Percentiles rank a stretch among this genome's conserved stretches.
Conservation (phyloP, 352 stramenopile species). For the Globisporangium parvum region DNA sequence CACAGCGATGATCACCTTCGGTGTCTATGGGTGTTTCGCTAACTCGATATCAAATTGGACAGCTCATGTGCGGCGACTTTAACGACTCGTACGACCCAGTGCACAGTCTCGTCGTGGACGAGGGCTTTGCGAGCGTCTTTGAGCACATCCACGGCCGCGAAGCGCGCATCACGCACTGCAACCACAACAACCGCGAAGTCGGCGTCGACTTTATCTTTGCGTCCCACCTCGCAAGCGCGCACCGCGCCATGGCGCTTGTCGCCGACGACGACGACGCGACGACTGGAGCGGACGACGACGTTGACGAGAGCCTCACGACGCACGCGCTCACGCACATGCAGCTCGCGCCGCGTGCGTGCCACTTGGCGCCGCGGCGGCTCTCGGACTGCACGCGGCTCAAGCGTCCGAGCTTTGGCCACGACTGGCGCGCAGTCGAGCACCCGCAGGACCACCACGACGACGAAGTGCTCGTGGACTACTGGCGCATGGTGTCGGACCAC, state of each 20-base stretch:
- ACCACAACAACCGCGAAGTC: slow-evolving; percentile 87
- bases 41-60: not conserved
- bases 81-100: slow-evolving; percentile 85
- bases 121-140: slow-evolving; percentile 76
- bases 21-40: not conserved
- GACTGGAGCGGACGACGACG: not conserved
- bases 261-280: not conserved
- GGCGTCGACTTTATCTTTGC: slow-evolving; percentile 86
- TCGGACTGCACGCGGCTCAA: slow-evolving; percentile 66
- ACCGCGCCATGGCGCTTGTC: slow-evolving; percentile 1
- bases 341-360: slow-evolving; percentile 45
- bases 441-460: slow-evolving; percentile 43
- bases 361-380: slow-evolving; percentile 58
- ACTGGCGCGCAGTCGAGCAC: slow-evolving; percentile 44
- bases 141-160: slow-evolving; percentile 67
- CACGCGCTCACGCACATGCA: slow-evolving; percentile 25
- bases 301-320: not conserved
- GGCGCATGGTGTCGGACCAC: slow-evolving; percentile 78
- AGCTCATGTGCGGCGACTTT: slow-evolving; percentile 82
- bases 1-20: no score
- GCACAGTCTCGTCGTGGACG: slow-evolving; percentile 61
- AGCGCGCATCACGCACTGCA: slow-evolving; percentile 82
- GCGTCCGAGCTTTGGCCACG: slow-evolving; percentile 65
- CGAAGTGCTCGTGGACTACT: slow-evolving; percentile 73
- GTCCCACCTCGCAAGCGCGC: slow-evolving; percentile 27